Evolutionary conservation across 106 monocot species (phyloP), one percentile per base, ranked within the genome.

Genomic region (Phalaenopsis equestris): DNA sequence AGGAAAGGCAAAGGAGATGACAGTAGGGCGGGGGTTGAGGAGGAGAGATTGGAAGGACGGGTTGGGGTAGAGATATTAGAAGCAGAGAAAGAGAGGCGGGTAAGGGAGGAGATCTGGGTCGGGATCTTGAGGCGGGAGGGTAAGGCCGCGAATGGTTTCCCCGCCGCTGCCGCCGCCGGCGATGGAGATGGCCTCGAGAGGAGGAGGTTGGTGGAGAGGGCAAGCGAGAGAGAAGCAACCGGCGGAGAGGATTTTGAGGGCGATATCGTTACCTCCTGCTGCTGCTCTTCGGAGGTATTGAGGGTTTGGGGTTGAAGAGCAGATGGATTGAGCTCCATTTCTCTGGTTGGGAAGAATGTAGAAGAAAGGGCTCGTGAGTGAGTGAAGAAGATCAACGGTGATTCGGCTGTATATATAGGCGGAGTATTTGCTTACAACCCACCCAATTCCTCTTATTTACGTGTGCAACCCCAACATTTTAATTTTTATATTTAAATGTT

Each of bases 91-190:
- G 80, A 75, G 73, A 86, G 52, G 12, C 79, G 73, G 10, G 83
- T 48, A 58, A 85, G 58, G 30, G 87, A 68, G 45, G 86, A 75
- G 86, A 88, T 84, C 55, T 85, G 89, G 23, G 92, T 82, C 77
- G 89, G 90, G 76, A 89, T 89, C 64, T 82, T 87, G 86, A 91
- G 41, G 41, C 82, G 77, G 80, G 93, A 75, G 41, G 84, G 68
- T 79, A 90, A 70, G 41, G 84, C 77, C 76, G 81, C 83, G 82
- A 87, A 75, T 77, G 84, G 75, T 11, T 74, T 75, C 76, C 80
- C 67, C 45, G 75, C 41, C 18, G 80, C 72, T 77, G 83, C 65
- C 38, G 77, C 47, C 61, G 65, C 3, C 43, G 43, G 43, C 43
- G 43, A 1, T 45, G 0, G 58, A 80, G 76, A 21, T 10, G 78